Evolutionary conservation across 1,284 basidiomycete genomes (phyloP), one percentile per base, ranked within the genome.

Genomic region (Cryptococcus amylolentus): DNA sequence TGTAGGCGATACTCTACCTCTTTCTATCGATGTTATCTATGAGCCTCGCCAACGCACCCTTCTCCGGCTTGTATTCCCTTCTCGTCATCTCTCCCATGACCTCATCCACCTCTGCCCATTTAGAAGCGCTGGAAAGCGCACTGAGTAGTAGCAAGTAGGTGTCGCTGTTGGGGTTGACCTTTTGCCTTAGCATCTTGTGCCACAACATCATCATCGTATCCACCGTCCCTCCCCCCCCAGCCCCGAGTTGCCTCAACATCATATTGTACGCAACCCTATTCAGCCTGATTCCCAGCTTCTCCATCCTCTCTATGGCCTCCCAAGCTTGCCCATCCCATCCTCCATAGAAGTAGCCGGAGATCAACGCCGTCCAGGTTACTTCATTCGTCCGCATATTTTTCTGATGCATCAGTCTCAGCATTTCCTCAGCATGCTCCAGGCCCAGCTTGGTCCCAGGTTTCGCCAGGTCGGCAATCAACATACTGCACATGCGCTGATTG

Each of bases 141-240:
- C 78, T 77, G 60, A 93, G 76, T 54, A 91, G 70, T 64, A 91
- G 80, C 74, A 84, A 85, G 84, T 87, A 92, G 50, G 88, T 88
- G 70, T 86, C 84, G 58, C 82, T 78, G 54, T 79, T 81, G 55
- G 85, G 78, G 52, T 78, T 72, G 55, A 86, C 70, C 46, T 76
- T 80, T 55, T 77, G 73, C 60, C 74, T 70, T 55, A 77, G 70
- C 88, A 91, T 89, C 61, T 85, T 82, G 54, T 79, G 79, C 73
- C 88, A 87, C 67, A 87, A 84, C 47, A 67, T 70, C 81, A 77
- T 56, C 80, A 69, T 41, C 85, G 66, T 77, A 10, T 76, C 52
- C 26, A 18, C 35, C 26, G 43, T 48, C 5, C 44, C 50, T 44
- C 23, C 51, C 49, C 81, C 79, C 56, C 89, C 73, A 5, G 14